phyloP scores from a whole-genome alignment of 352 stramenopile genomes.

The Phytophthora colocasiae region DNA sequence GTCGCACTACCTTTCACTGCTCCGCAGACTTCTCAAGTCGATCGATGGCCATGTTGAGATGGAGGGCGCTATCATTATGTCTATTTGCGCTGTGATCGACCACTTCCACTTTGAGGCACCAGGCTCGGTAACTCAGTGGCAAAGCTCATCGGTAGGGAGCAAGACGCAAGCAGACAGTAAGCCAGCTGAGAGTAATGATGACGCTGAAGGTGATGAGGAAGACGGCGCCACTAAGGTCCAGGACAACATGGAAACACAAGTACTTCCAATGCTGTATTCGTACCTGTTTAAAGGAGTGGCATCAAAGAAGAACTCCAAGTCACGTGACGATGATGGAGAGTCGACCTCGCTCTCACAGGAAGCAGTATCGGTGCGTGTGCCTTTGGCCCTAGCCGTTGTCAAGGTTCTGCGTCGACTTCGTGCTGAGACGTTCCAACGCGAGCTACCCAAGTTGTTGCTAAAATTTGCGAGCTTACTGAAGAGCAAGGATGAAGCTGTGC shows the following conservation, averaged over 20 bases:
- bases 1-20: conserved; percentile 95
- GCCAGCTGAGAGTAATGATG: conserved; percentile 12
- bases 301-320: conserved; percentile 67
- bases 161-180: conserved; percentile 11
- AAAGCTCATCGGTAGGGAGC: conserved; percentile 11
- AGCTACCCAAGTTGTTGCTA: conserved; percentile 95
- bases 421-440: conserved; percentile 88
- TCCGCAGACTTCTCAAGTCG: conserved; percentile 93
- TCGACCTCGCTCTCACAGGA: conserved; percentile 37
- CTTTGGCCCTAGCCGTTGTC: conserved; percentile 95
- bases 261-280: conserved; percentile 88
- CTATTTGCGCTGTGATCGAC: conserved; percentile 96
- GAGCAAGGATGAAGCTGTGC: conserved; percentile 93
- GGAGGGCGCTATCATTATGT: conserved; percentile 90
- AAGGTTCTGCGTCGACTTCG: conserved; percentile 97
- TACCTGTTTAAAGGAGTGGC: conserved; percentile 90
- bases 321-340: conserved; percentile 58
- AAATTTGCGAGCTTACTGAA: conserved; percentile 89
- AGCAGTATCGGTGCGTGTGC: conserved; percentile 83
- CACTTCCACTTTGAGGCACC: conserved; percentile 95
- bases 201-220: conserved; percentile 32
- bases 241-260: conserved; percentile 76
- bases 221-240: conserved; percentile 67
- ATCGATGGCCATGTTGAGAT: conserved; percentile 93
- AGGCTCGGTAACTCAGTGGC: conserved; percentile 48